phyloP scores from a whole-genome alignment of 2,329 filamentous ascomycete genomes.

The Colletotrichum magnum region DNA sequence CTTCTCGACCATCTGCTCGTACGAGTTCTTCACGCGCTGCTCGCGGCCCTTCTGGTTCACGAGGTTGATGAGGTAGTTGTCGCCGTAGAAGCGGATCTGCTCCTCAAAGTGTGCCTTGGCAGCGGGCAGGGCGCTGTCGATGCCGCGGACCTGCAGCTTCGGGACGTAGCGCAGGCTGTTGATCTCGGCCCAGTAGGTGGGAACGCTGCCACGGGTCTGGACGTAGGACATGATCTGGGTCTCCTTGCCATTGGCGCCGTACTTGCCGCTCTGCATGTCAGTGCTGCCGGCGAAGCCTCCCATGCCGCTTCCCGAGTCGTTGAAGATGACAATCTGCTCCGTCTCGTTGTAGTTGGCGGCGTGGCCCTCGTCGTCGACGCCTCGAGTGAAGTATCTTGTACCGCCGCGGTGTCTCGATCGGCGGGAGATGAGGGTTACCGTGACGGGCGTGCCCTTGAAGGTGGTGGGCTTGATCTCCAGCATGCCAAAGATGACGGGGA shows the following conservation, averaged over 20 bases:
- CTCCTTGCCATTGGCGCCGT: conserved; percentile 75
- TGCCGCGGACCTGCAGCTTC: conserved; percentile 87
- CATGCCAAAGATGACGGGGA: conserved; percentile 97
- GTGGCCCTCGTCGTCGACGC: conserved; percentile 92
- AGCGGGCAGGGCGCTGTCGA: conserved; percentile 84
- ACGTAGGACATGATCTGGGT: conserved; percentile 94
- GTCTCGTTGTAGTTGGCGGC: conserved; percentile 99
- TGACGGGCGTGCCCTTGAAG: conserved; percentile 87
- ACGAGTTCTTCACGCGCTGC: conserved; percentile 89
- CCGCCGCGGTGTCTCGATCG: conserved; percentile 90
- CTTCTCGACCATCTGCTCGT: conserved; percentile 88
- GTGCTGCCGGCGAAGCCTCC: conserved; percentile 85
- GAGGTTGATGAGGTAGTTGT: conserved; percentile 97
- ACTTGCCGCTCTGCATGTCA: conserved; percentile 81
- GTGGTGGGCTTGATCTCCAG: conserved; percentile 89
- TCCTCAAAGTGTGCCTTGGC: conserved; percentile 92
- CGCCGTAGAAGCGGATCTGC: conserved; percentile 93
- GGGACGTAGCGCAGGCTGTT: conserved; percentile 94
- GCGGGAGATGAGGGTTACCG: conserved; percentile 88
- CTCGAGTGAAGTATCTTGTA: conserved; percentile 94
- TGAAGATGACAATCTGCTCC: conserved; percentile 91
- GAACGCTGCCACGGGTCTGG: conserved; percentile 95
- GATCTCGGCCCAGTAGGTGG: conserved; percentile 95
- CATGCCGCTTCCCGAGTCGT: conserved; percentile 80
- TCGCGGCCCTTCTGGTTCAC: conserved; percentile 98